Evolutionary conservation across 345 rosid species (phyloP).

Genomic region (Pseudoturritis turrita): DNA sequence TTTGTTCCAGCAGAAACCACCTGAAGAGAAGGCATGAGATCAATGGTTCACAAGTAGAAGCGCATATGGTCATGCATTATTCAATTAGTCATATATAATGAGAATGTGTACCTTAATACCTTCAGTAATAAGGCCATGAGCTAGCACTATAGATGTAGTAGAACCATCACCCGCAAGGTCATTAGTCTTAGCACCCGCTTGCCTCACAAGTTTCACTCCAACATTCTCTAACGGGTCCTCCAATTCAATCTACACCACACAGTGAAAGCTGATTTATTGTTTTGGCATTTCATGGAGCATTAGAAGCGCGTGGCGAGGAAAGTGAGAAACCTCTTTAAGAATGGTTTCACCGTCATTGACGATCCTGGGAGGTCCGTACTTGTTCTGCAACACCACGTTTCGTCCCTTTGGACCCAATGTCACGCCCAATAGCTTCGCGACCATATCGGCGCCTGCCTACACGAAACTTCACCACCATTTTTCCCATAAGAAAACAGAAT

Average conservation of each 20-base stretch:
- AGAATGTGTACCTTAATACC: conserved; percentile 62
- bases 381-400: conserved; percentile 84
- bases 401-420: conserved; percentile 96
- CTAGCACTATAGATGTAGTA: conserved; percentile 84
- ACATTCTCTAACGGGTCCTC: conserved; percentile 93
- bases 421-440: conserved; percentile 83
- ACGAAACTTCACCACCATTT: conserved; percentile 26
- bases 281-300: conserved; percentile 3
- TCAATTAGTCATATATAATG: not conserved
- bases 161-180: conserved; percentile 96
- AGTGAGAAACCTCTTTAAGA: conserved; percentile 60
- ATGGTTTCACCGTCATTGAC: conserved; percentile 97
- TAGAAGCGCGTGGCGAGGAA: not conserved
- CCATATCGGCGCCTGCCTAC: conserved; percentile 80
- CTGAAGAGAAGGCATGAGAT: conserved; percentile 35
- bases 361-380: conserved; percentile 92
- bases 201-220: conserved; percentile 96
- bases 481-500: not conserved
- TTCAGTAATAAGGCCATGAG: conserved; percentile 84
- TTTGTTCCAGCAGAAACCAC: conserved; percentile 81
- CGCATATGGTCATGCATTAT: not conserved
- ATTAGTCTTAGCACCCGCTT: conserved; percentile 95
- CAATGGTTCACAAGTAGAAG: conserved; percentile 7
- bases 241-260: conserved; percentile 63
- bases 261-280: not conserved